Conservation (phyloP, 2,329 filamentous ascomycete genomes). For the Calonectria multiphialidica region DNA sequence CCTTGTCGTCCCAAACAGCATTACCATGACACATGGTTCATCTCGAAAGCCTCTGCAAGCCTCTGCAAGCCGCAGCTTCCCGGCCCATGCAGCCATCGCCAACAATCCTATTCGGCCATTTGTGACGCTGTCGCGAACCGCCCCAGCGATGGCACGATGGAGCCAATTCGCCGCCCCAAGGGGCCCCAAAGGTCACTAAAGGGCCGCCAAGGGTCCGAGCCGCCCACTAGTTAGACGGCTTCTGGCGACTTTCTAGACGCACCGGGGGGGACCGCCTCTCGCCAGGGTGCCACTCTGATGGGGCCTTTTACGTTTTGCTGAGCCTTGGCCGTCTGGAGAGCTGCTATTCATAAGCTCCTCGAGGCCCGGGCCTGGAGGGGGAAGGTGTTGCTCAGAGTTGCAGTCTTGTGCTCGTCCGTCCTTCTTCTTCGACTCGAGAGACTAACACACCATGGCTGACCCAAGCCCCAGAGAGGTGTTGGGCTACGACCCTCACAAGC, state of each 20-base stretch:
- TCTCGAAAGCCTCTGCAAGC: slow-evolving; percentile 8
- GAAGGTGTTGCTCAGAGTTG: background rate
- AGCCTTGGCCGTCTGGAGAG: background rate
- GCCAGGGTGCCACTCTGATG: slow-evolving; percentile 4
- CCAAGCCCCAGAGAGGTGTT: slow-evolving; percentile 30
- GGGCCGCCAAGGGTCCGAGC: background rate
- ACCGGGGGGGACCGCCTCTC: background rate
- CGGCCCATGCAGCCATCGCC: background rate
- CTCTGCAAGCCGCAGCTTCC: slow-evolving; percentile 18
- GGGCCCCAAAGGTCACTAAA: background rate
- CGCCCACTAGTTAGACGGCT: slow-evolving; percentile 28
- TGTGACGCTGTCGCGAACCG: slow-evolving; percentile 14
- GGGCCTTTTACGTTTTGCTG: slow-evolving; percentile 9
- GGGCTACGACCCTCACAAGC: slow-evolving; percentile 25
- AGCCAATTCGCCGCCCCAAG: background rate
- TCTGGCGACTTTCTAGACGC: slow-evolving; percentile 42
- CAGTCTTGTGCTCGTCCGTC: background rate
- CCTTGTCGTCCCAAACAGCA: slow-evolving; percentile 33
- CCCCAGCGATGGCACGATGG: slow-evolving; percentile 33
- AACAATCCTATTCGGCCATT: slow-evolving; percentile 33
- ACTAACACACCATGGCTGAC: slow-evolving; percentile 33
- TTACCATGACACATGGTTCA: slow-evolving; percentile 31
- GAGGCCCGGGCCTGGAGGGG: background rate
- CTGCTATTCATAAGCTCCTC: slow-evolving; percentile 13
- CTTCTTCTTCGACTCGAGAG: background rate